Percentiles rank a stretch among this genome's conserved stretches.
Evolutionary conservation across 495 filamentous ascomycete species (phyloP).

Genomic region (Annulohypoxylon maeteangense): DNA sequence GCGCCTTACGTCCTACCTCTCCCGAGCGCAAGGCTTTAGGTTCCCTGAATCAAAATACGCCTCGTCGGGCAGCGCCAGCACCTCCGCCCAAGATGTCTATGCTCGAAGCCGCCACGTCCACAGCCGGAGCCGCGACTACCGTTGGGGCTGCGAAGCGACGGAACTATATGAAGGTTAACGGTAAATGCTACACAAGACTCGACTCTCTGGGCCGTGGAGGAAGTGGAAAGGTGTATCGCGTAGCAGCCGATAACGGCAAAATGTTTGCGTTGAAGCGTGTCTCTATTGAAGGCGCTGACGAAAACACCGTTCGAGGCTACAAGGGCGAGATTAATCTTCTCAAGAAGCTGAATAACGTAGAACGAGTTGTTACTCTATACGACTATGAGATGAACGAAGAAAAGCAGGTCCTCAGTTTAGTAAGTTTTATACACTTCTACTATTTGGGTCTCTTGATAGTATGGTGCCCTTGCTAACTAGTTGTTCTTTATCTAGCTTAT

Average conservation of each 20-base stretch:
- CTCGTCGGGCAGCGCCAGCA: constrained; percentile 79
- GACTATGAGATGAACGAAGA: constrained; percentile 94
- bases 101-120: constrained; percentile 87
- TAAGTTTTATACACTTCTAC: constrained; percentile 52
- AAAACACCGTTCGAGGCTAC: constrained; percentile 82
- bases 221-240: constrained; percentile 91
- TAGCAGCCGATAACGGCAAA: constrained; percentile 95
- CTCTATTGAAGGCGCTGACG: constrained; percentile 88
- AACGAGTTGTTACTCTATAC: constrained; percentile 87
- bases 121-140: constrained; percentile 79
- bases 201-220: constrained; percentile 93
- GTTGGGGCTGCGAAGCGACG: constrained; percentile 78
- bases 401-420: constrained; percentile 85
- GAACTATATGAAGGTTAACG: constrained; percentile 85
- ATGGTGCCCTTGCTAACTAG: constrained; percentile 16
- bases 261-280: constrained; percentile 94
- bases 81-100: constrained; percentile 95
- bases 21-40: constrained; percentile 77
- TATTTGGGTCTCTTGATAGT: background rate
- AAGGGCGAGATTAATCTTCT: constrained; percentile 97
- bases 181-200: constrained; percentile 86
- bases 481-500: constrained; percentile 70
- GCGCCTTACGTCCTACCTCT: constrained; percentile 49
- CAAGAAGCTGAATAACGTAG: constrained; percentile 80
- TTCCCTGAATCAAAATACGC: constrained; percentile 82